Base-by-base conservation (phyloP, 1,284 basidiomycete species). In the Marasmius oreades region DNA sequence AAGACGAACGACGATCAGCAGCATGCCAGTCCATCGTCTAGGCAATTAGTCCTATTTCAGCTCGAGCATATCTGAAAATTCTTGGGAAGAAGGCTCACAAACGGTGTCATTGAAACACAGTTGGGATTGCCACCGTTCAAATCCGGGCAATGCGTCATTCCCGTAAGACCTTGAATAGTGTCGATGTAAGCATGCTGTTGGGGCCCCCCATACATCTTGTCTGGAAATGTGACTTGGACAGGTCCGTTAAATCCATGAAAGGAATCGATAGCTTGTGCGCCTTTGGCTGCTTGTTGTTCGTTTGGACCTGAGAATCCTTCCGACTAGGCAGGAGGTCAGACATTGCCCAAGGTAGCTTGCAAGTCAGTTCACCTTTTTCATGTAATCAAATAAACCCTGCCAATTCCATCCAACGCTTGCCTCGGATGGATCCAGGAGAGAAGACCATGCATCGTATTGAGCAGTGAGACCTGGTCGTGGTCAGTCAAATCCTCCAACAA, bases 401-500 rank as follows among this genome's bases (percentile, higher is more conserved):
- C 82, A 87, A 59, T 78, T 79, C 83, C 84, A 87, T 8, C 78
- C 79, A 8, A 77, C 71, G 42, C 63, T 67, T 1, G 74, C 70
- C 58, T 82, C 80, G 2, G 72, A 70, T 5, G 74, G 65, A 55
- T 79, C 79, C 1, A 85, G 72, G n/a, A 86, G 69, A 1, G 66
- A 66, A 0, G 75, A 74, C 73, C 80, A 78, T 0, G 80, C 73
- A 62, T 88, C 82, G 61, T 85, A 85, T 65, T 87, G 84, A 20
- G 47, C 47, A 16, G 72, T 72, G 26, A 78, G 64, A 26, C 47
- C 47, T 50, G 14, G 11, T n/a, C n/a, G 33, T 14, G 16, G 11
- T 42, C 39, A 14, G 39, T 42, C 39, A 18, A 50, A 31, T 16
- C 18, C 14, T 7, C 24, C 26, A 3, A 16, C 26, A 33, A 16